Evolutionary conservation across 1,284 basidiomycete species (phyloP).

Genomic region (Psilocybe mexicana): DNA sequence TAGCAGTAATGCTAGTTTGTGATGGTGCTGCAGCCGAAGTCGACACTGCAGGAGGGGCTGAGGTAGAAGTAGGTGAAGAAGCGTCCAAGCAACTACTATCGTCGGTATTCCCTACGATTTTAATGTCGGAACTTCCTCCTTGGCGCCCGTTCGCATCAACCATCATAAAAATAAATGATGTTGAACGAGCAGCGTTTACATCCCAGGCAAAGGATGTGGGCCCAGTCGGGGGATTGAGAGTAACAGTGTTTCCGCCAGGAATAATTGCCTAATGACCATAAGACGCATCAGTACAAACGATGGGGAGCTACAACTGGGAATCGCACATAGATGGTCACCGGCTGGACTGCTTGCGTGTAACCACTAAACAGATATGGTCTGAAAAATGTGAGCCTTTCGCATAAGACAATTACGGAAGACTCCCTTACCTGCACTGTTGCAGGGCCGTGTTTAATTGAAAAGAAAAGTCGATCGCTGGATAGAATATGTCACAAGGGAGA

Average conservation of each 20-base stretch:
- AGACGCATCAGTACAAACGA: constrained; percentile 5
- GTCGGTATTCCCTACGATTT: constrained; percentile 48
- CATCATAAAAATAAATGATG: constrained; percentile 62
- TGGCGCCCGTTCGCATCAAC: constrained; percentile 54
- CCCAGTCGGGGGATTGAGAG: constrained; percentile 46
- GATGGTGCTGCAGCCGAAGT: constrained; percentile 15
- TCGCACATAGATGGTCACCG: constrained; percentile 58
- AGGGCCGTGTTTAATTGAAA: constrained; percentile 55
- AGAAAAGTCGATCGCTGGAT: constrained; percentile 43
- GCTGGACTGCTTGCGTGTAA: constrained; percentile 54
- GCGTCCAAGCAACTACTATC: constrained; percentile 53
- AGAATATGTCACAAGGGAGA: constrained; percentile 1
- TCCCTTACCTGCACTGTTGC: constrained; percentile 60
- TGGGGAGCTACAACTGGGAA: background rate
- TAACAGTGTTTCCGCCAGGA: constrained; percentile 56
- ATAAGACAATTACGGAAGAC: background rate
- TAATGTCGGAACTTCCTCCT: constrained; percentile 59
- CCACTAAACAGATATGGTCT: constrained; percentile 56
- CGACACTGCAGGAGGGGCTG: constrained; percentile 16
- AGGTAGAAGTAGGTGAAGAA: constrained; percentile 52
- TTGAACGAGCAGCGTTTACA: constrained; percentile 58
- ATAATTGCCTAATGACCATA: constrained; percentile 53
- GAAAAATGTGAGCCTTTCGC: background rate
- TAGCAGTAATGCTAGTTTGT: constrained; percentile 17
- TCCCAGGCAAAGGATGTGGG: constrained; percentile 54